Evolutionary conservation across 441 rosid genomes (phyloP).

Genomic region (Dalechampia spathulata): DNA sequence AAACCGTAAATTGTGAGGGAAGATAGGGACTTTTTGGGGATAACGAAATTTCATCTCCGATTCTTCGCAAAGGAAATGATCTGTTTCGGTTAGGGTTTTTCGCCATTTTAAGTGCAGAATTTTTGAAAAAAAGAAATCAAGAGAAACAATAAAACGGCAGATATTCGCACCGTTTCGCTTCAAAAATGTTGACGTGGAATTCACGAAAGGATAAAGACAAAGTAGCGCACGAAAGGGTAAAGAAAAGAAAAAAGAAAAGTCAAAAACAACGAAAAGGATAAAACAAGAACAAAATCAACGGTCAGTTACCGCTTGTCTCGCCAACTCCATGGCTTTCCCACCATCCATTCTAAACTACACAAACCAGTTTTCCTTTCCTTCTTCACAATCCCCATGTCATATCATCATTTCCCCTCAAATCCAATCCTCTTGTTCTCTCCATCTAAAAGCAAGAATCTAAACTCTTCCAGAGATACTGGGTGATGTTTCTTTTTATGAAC

Average conservation of each 20-base stretch:
- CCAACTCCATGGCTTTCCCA: constrained; percentile 2
- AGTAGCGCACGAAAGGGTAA: neutral
- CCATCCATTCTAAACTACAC: neutral
- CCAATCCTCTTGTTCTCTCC: neutral
- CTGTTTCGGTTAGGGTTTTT: too few relatives aligned
- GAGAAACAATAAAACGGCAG: too few relatives aligned
- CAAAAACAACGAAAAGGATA: neutral
- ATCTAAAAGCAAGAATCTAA: too few relatives aligned
- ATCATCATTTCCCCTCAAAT: neutral
- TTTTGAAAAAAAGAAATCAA: too few relatives aligned
- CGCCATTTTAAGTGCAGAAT: too few relatives aligned
- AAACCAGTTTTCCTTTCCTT: neutral
- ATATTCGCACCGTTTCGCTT: too few relatives aligned
- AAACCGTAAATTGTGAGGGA: constrained; percentile 21
- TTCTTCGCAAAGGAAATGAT: too few relatives aligned
- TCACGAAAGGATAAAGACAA: neutral
- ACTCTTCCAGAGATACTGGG: too few relatives aligned
- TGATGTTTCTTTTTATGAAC: neutral
- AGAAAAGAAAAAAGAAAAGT: neutral
- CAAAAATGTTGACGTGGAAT: too few relatives aligned
- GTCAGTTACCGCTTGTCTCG: constrained; percentile 5
- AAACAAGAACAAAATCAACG: too few relatives aligned
- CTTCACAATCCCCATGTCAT: neutral
- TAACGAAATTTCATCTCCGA: constrained; percentile 53
- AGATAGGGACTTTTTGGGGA: constrained; percentile 23